Evolutionary conservation across 805 yeast species (phyloP).

Genomic region (Barnettozyma botsteinii): DNA sequence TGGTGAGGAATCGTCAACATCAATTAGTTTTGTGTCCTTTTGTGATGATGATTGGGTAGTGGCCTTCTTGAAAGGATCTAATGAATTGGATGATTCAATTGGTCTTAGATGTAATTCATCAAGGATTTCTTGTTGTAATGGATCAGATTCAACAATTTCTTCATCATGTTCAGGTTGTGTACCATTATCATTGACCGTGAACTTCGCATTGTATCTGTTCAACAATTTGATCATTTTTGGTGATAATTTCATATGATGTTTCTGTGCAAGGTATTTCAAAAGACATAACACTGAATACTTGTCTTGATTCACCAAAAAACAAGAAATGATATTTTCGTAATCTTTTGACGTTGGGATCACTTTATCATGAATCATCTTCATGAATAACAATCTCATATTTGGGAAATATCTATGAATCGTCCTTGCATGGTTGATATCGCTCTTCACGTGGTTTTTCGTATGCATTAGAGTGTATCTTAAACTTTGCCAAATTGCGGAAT

Average conservation of each 20-base stretch:
- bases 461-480: conserved; percentile 17
- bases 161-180: too few relatives aligned
- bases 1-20: neutral
- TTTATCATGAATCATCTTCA: conserved; percentile 23
- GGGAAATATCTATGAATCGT: conserved; percentile 8
- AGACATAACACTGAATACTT: conserved; percentile 18
- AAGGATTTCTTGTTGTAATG: neutral
- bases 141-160: neutral
- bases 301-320: conserved; percentile 15
- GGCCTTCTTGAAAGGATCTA: conserved; percentile 1
- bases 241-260: conserved; percentile 12
- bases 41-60: neutral
- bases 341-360: conserved; percentile 19
- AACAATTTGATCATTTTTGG: conserved; percentile 1
- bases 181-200: neutral
- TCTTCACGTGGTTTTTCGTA: neutral
- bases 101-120: neutral
- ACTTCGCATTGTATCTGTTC: conserved; percentile 2
- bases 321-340: conserved; percentile 16
- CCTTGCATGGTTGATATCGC: too few relatives aligned
- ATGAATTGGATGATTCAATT: neutral
- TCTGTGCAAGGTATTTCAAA: conserved; percentile 19
- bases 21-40: too few relatives aligned
- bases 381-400: conserved; percentile 18
- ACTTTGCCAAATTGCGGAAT: conserved; percentile 29